Base-by-base conservation (phyloP, 2,329 filamentous ascomycete species). In the Claviceps capensis region DNA sequence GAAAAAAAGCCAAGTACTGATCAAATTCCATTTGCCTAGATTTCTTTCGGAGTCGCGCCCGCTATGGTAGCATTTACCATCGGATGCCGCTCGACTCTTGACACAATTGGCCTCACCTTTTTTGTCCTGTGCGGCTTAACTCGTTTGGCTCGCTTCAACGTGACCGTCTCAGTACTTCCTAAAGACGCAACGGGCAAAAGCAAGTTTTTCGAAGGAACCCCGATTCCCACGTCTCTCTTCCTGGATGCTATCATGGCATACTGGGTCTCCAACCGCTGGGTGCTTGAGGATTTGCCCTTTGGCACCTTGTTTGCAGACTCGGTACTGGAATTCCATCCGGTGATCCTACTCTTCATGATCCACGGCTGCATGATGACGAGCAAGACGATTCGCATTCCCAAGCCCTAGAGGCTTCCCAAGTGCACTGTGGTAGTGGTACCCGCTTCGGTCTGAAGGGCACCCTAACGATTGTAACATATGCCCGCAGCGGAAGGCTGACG, bases 111-210 rank as follows among this genome's bases (percentile, higher is more conserved):
- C 56, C 73, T 98, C 46, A 76, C 85, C 53, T 88, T 91, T 70
- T 98, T 97, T 69, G 89, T 97, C 45, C 85, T 98, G 49, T 94
- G 88, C 69, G 93, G 93, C 53, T 81, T 98, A 47, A 95, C 90
- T 2, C 84, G 93, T 48, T 81, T 98, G 11, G 93, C 93, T 46
- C 86, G 93, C 58, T 98, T 98, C 82, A 98, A 98, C 68, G 93
- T 98, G 49, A 97, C 93, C 11, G 90, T 93, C 40, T 78, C 83
- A 38, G 82, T 84, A 59, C 79, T 98, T 13, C 93, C 93, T 56
- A 96, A 97, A 71, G 93, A 98, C 66, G 85, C 82, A 48, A 81
- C 79, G 0, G 93, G 93, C 60, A 98, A 98, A 73, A 88, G 86
- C 54, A 80, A 86, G 64, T 98, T 95, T 72, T 98, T 98, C 61